Evolutionary conservation across 371 early-diverging fungal species (phyloP), one percentile per base, ranked within the genome.

Genomic region (Syncephalastrum contaminatum): DNA sequence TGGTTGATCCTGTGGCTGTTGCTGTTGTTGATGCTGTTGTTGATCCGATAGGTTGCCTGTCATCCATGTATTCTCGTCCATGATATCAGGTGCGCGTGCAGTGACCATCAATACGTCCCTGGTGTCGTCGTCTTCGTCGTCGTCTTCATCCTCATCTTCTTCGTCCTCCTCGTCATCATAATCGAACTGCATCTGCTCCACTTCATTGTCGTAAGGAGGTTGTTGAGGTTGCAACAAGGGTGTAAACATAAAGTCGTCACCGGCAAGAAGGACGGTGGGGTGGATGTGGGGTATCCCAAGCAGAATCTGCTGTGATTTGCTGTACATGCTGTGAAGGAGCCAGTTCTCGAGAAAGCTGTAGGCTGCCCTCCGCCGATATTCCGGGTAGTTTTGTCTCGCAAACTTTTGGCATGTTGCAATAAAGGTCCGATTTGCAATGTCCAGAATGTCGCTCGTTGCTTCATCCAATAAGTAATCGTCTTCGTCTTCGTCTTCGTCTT

Each of bases 31-130:
- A 3, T 60, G 48, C 12, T 62, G 65, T 8, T 55, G 47, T 20
- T 67, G 60, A 45, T 64, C 41, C 43, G 36, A 58, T 21, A 64
- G 48, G 48, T 64, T 63, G 21, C 64, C 60, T 1, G 66, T 63
- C 77, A 76, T 70, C 77, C 77, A 76, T 27, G 64, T 63, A 53
- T 73, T 70, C 51, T 76, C 77, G 63, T 76, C 73, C 63, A 76
- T 72, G 16, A 68, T 45, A 1, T 61, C 59, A 10, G 68, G 67
- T 6, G 68, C 69, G 0, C 69, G 51, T 3, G 72, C 69, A 48
- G 63, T 61, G 62, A 72, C 69, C 8, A 66, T 40, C 43, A 48
- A 22, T 30, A 42, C 42, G 20, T 49, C 55, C 19, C 16, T 53
- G n/a, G 16, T 15, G 20, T 48, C 21, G 18, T 59, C 69, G 0